Base-by-base conservation (phyloP, 2,329 filamentous ascomycete species). In the Chaetomium strumarium region DNA sequence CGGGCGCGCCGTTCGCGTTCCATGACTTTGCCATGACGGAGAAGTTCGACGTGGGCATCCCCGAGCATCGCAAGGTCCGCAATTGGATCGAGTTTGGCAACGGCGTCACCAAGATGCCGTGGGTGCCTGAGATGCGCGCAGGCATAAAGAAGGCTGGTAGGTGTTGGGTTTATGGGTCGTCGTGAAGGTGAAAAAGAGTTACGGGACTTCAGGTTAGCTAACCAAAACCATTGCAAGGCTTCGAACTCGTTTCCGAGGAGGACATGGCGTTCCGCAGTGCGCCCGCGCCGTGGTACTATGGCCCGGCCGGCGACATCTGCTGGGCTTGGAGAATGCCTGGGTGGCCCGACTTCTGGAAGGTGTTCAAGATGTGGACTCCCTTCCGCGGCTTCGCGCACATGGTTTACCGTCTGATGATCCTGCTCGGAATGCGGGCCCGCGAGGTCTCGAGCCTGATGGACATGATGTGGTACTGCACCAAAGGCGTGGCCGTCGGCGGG, bases 1-100 rank as follows among this genome's bases (percentile, higher is more conserved):
- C 86, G 17, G 86, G 86, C 56, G 85, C 85, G 66, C 77, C 83
- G 39, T 90, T 90, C 60, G 85, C 85, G 64, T 85, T 89, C 36
- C 89, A 89, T 68, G 86, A 90, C 67, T 90, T 85, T 85, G 75
- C 89, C 64, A 89, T 90, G 86, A 89, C 85, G 12, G 85, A 88
- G 58, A 71, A 77, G 40, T 90, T 88, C 69, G 81, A 89, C 72
- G 85, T 86, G 64, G 73, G 78, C 51, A 82, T 87, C 71, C 69
- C 78, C 2, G 72, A 79, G 57, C 86, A 90, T 71, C 79, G 84
- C 59, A 76, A 81, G 64, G 84, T 90, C 62, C 80, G 86, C 60
- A 77, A 89, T 19, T 85, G 82, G 59, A 89, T 90, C 58, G 86
- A 90, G 72, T 80, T 85, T 66, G 86, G 86, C 61, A 81, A 90